A percentile compares a stretch with the other conserved stretches of the same genome.
Conservation (phyloP, 257 asterid species). For the Solanum sejunctum region DNA sequence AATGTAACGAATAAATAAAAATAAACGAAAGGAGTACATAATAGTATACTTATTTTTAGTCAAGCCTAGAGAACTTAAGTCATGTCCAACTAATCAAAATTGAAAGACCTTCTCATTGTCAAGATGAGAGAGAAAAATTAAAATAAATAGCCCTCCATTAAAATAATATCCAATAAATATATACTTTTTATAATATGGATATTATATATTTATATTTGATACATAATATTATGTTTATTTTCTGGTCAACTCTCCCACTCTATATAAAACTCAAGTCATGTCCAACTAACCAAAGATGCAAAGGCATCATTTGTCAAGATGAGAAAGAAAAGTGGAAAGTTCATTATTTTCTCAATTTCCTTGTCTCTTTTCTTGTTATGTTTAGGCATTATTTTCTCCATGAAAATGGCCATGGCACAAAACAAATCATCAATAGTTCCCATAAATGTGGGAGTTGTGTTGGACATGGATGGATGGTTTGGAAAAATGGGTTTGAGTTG, state of each 20-base stretch:
- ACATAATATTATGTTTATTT: not conserved
- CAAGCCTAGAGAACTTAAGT: not conserved
- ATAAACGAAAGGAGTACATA: too few relatives aligned
- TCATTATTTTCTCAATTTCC: not conserved
- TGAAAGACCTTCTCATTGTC: too few relatives aligned
- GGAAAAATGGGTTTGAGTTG: conserved; percentile 33
- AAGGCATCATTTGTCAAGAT: not conserved
- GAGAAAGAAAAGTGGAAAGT: not conserved
- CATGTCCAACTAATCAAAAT: not conserved
- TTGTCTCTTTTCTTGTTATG: not conserved
- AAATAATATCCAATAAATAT: not conserved
- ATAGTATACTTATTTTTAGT: not conserved
- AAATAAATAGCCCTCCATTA: not conserved
- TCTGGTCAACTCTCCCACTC: not conserved
- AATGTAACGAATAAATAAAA: too few relatives aligned
- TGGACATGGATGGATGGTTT: conserved; percentile 19
- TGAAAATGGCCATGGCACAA: conserved; percentile 7
- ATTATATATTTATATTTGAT: too few relatives aligned
- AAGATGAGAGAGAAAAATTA: not conserved
- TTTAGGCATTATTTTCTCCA: not conserved
- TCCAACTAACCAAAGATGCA: not conserved
- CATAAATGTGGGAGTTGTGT: conserved; percentile 35
- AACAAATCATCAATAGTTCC: not conserved
- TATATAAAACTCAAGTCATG: not conserved
- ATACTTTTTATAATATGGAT: too few relatives aligned